Percentiles rank a stretch among this genome's conserved stretches.
Conservation (phyloP, 2,329 filamentous ascomycete species). For the Colletotrichum lindemuthianum region DNA sequence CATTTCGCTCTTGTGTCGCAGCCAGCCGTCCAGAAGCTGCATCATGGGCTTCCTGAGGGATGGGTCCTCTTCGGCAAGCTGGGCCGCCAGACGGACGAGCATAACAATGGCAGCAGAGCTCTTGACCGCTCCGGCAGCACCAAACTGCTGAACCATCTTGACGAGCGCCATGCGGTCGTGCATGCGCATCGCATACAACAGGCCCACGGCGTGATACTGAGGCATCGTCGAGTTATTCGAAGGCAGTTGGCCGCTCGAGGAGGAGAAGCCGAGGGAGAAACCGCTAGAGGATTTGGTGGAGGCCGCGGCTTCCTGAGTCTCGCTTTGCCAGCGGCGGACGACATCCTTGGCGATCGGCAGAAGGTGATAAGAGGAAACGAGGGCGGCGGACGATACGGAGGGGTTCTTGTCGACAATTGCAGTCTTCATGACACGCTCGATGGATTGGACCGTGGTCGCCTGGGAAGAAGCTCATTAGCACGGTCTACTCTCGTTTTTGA, state of each 20-base stretch:
- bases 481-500: slow-evolving; percentile 3
- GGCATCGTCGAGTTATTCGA: slow-evolving; percentile 96
- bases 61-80: slow-evolving; percentile 92
- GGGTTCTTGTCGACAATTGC: slow-evolving; percentile 99
- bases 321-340: slow-evolving; percentile 96
- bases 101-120: slow-evolving; percentile 92
- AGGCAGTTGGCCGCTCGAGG: slow-evolving; percentile 76
- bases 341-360: slow-evolving; percentile 96
- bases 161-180: slow-evolving; percentile 98
- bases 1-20: slow-evolving; percentile 99
- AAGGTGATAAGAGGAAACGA: slow-evolving; percentile 97
- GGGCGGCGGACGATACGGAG: slow-evolving; percentile 93
- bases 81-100: slow-evolving; percentile 90
- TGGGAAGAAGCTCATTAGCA: slow-evolving; percentile 48
- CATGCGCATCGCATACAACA: slow-evolving; percentile 96
- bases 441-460: slow-evolving; percentile 95
- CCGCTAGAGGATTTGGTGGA: slow-evolving; percentile 88
- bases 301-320: slow-evolving; percentile 95
- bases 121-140: slow-evolving; percentile 89
- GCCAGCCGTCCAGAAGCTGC: slow-evolving; percentile 93
- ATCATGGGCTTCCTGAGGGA: slow-evolving; percentile 95
- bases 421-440: slow-evolving; percentile 98
- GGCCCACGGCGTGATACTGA: slow-evolving; percentile 97
- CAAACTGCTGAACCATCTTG: slow-evolving; percentile 99
- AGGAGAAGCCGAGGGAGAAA: slow-evolving; percentile 92